Evolutionary conservation across 495 filamentous ascomycete genomes (phyloP), one percentile per base, ranked within the genome.

Genomic region (Penicillium lagena): DNA sequence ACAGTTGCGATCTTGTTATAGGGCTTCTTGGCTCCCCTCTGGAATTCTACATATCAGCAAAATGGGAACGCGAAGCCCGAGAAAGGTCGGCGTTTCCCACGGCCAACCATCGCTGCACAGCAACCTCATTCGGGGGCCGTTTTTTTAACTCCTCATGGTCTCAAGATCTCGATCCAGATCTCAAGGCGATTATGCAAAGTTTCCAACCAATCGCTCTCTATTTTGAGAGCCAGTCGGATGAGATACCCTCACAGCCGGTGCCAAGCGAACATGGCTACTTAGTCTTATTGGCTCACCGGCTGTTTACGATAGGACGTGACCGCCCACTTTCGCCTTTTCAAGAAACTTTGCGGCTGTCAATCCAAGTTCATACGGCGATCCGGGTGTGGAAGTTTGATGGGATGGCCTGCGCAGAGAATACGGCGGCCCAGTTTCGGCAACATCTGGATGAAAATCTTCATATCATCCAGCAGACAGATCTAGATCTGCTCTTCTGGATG

Each of bases 161-260:
- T 7, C 15, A 7, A 14, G 32, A 37, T 12, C 38, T 56, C 9
- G 55, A 61, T 46, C 31, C 59, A 8, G 58, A 59, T 29, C 49
- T 61, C 35, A 55, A 59, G 33, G 55, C 55, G 11, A 61, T 61
- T 45, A 52, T 52, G 4, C 49, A 61, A 34, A 50, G 58, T 2
- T 61, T 61, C 33, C 58, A 50, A 35, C 27, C 43, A 14, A 39
- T 56, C 3, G 14, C 44, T 2, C 38, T 42, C 13, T 41, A 45
- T 29, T 56, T 45, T 36, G 50, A 53, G 29, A 49, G 36, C 12
- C 22, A 22, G 22, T 39, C 50, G 34, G 35, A 39, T 32, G 34
- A 30, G 5, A 29, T 39, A 5, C 12, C 17, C 15, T 32, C 39
- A 7, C 29, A 43, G 9, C 46, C 43, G 8, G 45, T 49, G 34